Percentiles rank a stretch among this genome's conserved stretches.
These are phyloP conservation scores for Botrytis medusae DNA, from an alignment of 2,329 filamentous ascomycete species.

Conservation along the genomic window DNA sequence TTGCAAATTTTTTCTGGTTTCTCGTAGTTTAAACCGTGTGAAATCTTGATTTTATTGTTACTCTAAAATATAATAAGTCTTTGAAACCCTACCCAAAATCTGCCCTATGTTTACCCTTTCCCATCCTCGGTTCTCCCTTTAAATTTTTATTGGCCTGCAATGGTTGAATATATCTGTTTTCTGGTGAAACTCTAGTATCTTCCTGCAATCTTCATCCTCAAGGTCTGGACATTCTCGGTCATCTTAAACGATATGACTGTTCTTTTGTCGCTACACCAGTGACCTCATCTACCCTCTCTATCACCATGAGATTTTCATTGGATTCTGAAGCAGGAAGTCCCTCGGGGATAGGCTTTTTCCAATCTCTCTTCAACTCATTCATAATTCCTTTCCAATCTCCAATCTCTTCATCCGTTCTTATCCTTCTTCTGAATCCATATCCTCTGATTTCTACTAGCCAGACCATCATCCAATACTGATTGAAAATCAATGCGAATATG, in stretches of 20 bases:
- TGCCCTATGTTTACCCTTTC: not conserved
- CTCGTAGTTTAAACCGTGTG: not conserved
- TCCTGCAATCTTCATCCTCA: not conserved
- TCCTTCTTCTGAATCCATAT: not conserved
- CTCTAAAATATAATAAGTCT: not conserved
- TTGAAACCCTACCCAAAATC: not conserved
- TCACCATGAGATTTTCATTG: not conserved
- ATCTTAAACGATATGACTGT: not conserved
- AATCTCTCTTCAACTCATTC: not conserved
- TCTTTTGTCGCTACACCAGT: not conserved
- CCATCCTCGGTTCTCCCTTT: not conserved
- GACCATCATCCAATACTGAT: not conserved
- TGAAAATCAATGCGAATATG: not conserved
- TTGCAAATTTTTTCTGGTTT: not conserved
- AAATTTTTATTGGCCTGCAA: not conserved
- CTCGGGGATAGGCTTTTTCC: not conserved
- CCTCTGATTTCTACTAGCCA: not conserved
- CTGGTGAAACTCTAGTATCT: no score
- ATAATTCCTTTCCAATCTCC: not conserved
- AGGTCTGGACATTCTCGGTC: not conserved
- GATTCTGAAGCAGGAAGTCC: not conserved
- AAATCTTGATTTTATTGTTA: not conserved
- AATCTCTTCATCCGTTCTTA: not conserved
- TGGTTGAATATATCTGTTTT: not conserved
- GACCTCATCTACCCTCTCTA: not conserved